Conservation (phyloP, 768 basidiomycete species). For the Termitomyces sp. region DNA sequence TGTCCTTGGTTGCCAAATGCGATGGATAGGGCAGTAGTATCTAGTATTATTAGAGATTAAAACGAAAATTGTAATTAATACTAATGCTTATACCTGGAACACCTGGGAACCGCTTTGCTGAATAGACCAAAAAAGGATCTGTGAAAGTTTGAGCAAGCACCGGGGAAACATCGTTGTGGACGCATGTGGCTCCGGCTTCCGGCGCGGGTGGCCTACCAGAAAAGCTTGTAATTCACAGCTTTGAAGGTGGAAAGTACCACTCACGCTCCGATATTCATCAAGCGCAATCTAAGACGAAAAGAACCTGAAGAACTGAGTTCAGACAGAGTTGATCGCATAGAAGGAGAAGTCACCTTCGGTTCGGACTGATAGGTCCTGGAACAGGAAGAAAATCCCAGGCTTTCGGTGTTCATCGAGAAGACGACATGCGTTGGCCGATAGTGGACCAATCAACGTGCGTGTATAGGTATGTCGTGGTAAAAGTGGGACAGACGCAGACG, state of each 20-base stretch:
- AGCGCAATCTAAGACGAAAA: slow-evolving; percentile 80
- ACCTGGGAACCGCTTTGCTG: slow-evolving; percentile 92
- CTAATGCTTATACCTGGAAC: slow-evolving; percentile 64
- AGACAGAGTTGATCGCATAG: slow-evolving; percentile 2
- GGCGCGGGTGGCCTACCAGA: slow-evolving; percentile 63
- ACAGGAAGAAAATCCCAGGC: slow-evolving; percentile 89
- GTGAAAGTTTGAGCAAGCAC: slow-evolving; percentile 84
- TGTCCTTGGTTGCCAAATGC: slow-evolving; percentile 88
- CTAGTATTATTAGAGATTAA: slow-evolving; percentile 28
- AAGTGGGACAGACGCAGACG: slow-evolving; percentile 22
- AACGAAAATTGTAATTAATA: slow-evolving; percentile 15
- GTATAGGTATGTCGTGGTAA: slow-evolving; percentile 71
- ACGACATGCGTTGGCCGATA: slow-evolving; percentile 82
- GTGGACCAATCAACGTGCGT: slow-evolving; percentile 84
- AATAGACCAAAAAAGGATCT: slow-evolving; percentile 80
- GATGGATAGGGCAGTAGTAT: slow-evolving; percentile 86
- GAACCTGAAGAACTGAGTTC: slow-evolving; percentile 43
- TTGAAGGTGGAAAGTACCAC: slow-evolving; percentile 26
- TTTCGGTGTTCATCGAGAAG: slow-evolving; percentile 82
- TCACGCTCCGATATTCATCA: slow-evolving; percentile 91
- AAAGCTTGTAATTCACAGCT: neutral
- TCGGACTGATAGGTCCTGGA: slow-evolving; percentile 90
- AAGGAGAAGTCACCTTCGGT: slow-evolving; percentile 66
- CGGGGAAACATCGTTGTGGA: slow-evolving; percentile 66
- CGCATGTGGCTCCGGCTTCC: slow-evolving; percentile 55